phyloP scores from a whole-genome alignment of 805 yeast species.

The Ogataea nonfermentans region DNA sequence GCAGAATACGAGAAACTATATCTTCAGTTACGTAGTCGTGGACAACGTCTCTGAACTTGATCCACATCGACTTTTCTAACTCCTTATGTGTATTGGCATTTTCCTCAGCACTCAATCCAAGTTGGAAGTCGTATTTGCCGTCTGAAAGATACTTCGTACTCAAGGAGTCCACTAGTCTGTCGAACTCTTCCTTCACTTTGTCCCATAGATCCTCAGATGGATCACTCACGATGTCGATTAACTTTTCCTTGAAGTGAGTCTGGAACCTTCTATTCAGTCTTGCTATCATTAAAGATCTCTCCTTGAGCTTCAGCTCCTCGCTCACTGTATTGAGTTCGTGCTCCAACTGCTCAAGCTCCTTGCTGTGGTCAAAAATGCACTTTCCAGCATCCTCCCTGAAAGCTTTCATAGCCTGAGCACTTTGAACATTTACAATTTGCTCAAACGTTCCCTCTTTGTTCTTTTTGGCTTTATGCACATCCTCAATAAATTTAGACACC shows the following conservation, averaged over 20 bases:
- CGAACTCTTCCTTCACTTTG: constrained; percentile 45
- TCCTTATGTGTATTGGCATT: constrained; percentile 42
- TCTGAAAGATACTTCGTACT: constrained; percentile 34
- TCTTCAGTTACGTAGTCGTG: constrained; percentile 67
- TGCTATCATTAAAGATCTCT: constrained; percentile 41
- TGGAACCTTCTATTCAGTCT: constrained; percentile 48
- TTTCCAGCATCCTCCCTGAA: constrained; percentile 36
- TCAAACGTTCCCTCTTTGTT: constrained; percentile 24
- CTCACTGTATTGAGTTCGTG: constrained; percentile 30
- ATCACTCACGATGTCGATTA: constrained; percentile 45
- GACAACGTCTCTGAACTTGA: constrained; percentile 51
- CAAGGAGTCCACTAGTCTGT: constrained; percentile 30
- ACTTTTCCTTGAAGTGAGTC: constrained; percentile 47
- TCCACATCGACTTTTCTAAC: constrained; percentile 64
- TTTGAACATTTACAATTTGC: constrained; percentile 28
- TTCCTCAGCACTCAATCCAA: constrained; percentile 52
- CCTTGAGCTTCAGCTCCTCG: constrained; percentile 37
- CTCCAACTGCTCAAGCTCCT: constrained; percentile 36
- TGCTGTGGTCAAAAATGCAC: constrained; percentile 33
- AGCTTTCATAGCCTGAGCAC: constrained; percentile 15
- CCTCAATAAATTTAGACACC: constrained; percentile 29
- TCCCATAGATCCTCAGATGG: constrained; percentile 65
- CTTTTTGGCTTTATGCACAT: constrained; percentile 24
- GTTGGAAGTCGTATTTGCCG: constrained; percentile 53
- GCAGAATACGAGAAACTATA: constrained; percentile 58